Evolutionary conservation across 352 stramenopile species (phyloP), one percentile per base, ranked within the genome.

Genomic region (Phytopythium vexans): DNA sequence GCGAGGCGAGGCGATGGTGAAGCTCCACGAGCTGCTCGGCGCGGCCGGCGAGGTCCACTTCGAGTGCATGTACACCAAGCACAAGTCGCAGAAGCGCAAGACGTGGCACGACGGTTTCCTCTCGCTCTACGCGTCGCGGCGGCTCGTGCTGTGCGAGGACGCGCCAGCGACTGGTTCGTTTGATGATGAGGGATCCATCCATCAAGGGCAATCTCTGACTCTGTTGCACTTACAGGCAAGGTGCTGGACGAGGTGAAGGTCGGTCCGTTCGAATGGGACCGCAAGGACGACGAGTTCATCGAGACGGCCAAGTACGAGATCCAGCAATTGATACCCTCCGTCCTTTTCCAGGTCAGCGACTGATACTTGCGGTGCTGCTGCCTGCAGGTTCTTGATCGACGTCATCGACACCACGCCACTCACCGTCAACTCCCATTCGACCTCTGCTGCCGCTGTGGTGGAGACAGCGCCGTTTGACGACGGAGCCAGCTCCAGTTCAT

Each of bases 51-150:
- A 85, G 54, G 66, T 70, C 49, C 58, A 72, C 54, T 87, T 71
- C 60, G 80, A 84, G 62, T 92, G 82, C 65, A 88, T 92, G 80
- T 92, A 91, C 72, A 92, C 82, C 39, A 94, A 89, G 64, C 74
- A 94, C 75, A 92, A 91, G 75, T 88, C 81, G 41, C 81, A 92
- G 66, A 94, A 94, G 70, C 69, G 72, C 56, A 94, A 94, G 64
- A 68, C 63, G 11, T 94, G 78, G 76, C 73, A 92, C 21, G 82
- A 94, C 49, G 84, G 81, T n/a, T 89, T 91, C 52, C 39, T 90
- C 8, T 45, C 59, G 46, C 66, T 89, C 3, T 66, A 70, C 42
- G 67, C 67, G n/a, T 78, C 81, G 27, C 65, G 71, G 8, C 78
- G 68, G 53, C 48, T 90, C 15, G 69, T 86, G 36, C 59, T 94